Evolutionary conservation across 2,329 filamentous ascomycete genomes (phyloP), one percentile per base, ranked within the genome.

Genomic region (Paecilomyces fulvus): DNA sequence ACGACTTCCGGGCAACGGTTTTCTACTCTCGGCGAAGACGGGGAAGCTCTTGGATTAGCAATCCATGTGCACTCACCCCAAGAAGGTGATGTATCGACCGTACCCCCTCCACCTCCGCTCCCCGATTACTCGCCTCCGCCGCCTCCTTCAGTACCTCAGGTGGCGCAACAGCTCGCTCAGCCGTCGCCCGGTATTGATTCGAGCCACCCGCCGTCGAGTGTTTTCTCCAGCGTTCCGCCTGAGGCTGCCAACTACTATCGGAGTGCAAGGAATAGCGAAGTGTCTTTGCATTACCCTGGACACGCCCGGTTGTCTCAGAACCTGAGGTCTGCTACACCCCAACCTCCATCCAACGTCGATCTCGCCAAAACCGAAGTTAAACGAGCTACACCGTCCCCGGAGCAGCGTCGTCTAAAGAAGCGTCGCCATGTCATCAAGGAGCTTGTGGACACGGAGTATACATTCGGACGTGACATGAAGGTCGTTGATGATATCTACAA

Each of bases 401-500:
- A 71, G 51, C 70, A 75, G 57, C 66, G 68, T 17, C 84, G 88
- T n/a, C 77, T 97, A 8, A 83, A 83, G 52, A 88, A 92, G 68
- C 87, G 94, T 20, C 84, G 87, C 55, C 85, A 95, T 69, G 85
- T 95, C 51, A 87, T 97, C 65, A 92, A 92, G 67, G 94, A 99
- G 72, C 78, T 99, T 37, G 82, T 96, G 50, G 91, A 96, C 66
- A 99, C 94, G 0, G 94, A 99, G 70, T 86, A 90, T 51, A 86
- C 87, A 5, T 97, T 95, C 72, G 86, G 95, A 56, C 85, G 90
- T 61, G 94, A 99, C 70, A 92, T 99, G 90, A 96, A 92, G 70
- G 92, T 99, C 54, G 88, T 96, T 2, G 90, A 95, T 67, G 92
- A 97, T 67, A 97, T 99, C 55, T 99, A 97, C 79, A 95, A 95